Evolutionary conservation across 2,329 filamentous ascomycete species (phyloP).

Genomic region (Verticillium isaacii): DNA sequence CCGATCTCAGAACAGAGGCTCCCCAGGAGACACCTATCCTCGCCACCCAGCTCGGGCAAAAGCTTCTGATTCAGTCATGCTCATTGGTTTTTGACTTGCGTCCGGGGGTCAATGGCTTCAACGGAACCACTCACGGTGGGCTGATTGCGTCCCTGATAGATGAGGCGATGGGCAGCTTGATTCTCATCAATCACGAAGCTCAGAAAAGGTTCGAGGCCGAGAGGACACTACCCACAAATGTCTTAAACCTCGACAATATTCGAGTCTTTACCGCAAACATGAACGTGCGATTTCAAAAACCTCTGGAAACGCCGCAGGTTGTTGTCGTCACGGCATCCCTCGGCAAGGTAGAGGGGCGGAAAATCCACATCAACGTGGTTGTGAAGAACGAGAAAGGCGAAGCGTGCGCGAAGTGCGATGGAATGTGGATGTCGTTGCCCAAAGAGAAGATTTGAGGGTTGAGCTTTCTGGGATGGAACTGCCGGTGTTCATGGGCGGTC

Average conservation of each 20-base stretch:
- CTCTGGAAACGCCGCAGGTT: slow-evolving; percentile 11
- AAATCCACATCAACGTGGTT: slow-evolving; percentile 12
- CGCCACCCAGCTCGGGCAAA: not conserved
- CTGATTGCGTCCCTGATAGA: slow-evolving; percentile 18
- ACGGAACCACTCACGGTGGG: slow-evolving; percentile 19
- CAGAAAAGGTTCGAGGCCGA: slow-evolving; percentile 4
- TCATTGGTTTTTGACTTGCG: slow-evolving; percentile 17
- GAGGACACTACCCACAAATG: slow-evolving; percentile 5
- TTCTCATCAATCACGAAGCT: slow-evolving; percentile 15
- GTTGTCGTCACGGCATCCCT: slow-evolving; percentile 14
- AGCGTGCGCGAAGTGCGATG: slow-evolving; percentile 9
- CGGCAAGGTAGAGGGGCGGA: slow-evolving; percentile 10
- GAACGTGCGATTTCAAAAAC: slow-evolving; percentile 12
- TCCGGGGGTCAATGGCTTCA: slow-evolving; percentile 18
- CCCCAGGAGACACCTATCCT: not conserved
- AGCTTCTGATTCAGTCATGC: slow-evolving; percentile 10
- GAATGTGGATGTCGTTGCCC: slow-evolving; percentile 3
- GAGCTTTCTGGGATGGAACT: too few species aligned
- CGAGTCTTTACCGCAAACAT: slow-evolving; percentile 13
- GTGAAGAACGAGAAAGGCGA: slow-evolving; percentile 7
- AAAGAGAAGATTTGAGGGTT: too few species aligned
- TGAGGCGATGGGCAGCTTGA: slow-evolving; percentile 21
- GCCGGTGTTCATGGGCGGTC: too few species aligned
- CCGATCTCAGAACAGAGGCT: not conserved
- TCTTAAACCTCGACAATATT: not conserved